Conservation (phyloP, 495 filamentous ascomycete species). For the Baudoinia panamericana region DNA sequence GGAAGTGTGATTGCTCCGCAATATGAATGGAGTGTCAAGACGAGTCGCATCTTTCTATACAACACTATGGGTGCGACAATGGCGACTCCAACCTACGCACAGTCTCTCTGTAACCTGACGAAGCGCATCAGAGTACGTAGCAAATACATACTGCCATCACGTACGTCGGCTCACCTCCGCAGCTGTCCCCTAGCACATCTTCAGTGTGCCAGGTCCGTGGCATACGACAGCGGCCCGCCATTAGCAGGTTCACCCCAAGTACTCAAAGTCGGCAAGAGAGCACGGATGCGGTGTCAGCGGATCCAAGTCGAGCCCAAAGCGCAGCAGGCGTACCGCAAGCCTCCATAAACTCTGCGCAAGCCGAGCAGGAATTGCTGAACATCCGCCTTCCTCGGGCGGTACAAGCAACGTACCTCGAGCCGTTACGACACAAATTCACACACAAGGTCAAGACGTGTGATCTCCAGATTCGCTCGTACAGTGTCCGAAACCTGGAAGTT, state of each 20-base stretch:
- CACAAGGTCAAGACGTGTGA: conserved; percentile 75
- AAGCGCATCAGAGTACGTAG: conserved; percentile 17
- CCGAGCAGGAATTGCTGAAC: conserved; percentile 24
- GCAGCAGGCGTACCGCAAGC: conserved; percentile 1
- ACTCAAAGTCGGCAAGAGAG: conserved; percentile 4
- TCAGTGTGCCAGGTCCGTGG: neutral
- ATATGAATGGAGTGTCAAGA: too few species aligned
- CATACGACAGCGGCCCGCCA: conserved; percentile 4
- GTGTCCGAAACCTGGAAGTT: conserved; percentile 79
- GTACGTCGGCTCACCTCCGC: too few species aligned
- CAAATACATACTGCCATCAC: too few species aligned
- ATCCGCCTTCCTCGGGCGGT: conserved; percentile 58
- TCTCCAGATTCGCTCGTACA: conserved; percentile 86
- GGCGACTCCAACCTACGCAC: conserved; percentile 16
- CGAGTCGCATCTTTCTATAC: too few species aligned
- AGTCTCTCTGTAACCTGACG: conserved; percentile 13
- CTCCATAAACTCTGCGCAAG: neutral
- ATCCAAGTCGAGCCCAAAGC: neutral
- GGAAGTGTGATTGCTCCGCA: too few species aligned
- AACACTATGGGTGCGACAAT: too few species aligned
- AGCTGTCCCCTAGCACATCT: neutral
- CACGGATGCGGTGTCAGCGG: neutral
- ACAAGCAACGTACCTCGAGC: conserved; percentile 74
- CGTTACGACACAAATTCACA: conserved; percentile 58
- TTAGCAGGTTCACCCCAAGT: too few species aligned